A percentile compares a stretch with the other conserved stretches of the same genome.
phyloP scores from a whole-genome alignment of 768 basidiomycete genomes.

The Trametes coccinea region DNA sequence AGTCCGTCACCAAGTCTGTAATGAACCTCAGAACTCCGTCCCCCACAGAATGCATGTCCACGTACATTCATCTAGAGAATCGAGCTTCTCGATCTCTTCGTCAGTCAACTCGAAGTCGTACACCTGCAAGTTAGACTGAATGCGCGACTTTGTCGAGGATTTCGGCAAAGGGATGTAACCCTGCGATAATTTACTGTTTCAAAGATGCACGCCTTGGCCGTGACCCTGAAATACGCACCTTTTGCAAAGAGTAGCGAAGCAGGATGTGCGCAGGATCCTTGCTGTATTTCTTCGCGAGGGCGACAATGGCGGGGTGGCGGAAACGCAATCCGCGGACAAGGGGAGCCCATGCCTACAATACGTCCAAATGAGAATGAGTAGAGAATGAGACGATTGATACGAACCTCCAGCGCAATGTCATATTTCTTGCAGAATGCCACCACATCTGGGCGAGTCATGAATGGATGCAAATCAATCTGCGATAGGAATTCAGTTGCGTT shows the following conservation, averaged over 20 bases:
- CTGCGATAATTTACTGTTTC: slow-evolving; percentile 28
- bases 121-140: slow-evolving; percentile 58
- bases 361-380: neutral
- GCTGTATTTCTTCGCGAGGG: slow-evolving; percentile 52
- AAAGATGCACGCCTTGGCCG: neutral
- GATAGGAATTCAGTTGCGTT: neutral
- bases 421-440: slow-evolving; percentile 58
- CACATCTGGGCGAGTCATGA: slow-evolving; percentile 64
- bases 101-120: slow-evolving; percentile 60
- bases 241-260: slow-evolving; percentile 77
- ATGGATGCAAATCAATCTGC: slow-evolving; percentile 63
- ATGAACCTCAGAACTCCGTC: neutral
- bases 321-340: slow-evolving; percentile 69
- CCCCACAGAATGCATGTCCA: neutral
- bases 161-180: slow-evolving; percentile 69
- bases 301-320: slow-evolving; percentile 51
- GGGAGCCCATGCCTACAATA: slow-evolving; percentile 66
- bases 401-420: slow-evolving; percentile 62
- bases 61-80: slow-evolving; percentile 55
- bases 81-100: slow-evolving; percentile 51
- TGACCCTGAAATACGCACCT: slow-evolving; percentile 41
- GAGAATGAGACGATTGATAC: neutral
- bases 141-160: slow-evolving; percentile 52
- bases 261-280: slow-evolving; percentile 62
- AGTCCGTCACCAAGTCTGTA: slow-evolving; percentile 30